Percentiles rank a stretch among this genome's conserved stretches.
Evolutionary conservation across 345 rosid genomes (phyloP).

Genomic region (Citrus sp.): DNA sequence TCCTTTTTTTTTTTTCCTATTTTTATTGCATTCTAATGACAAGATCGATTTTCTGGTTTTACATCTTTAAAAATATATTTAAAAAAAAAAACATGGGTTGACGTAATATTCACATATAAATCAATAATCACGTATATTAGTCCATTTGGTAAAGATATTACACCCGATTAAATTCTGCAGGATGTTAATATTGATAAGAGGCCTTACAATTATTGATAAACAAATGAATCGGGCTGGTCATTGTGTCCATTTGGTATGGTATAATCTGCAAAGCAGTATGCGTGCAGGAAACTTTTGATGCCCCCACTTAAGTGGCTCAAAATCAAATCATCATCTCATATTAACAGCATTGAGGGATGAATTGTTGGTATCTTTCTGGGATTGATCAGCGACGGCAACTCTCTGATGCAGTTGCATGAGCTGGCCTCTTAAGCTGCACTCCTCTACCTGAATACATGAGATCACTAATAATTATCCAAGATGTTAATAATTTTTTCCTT

Average conservation of each 20-base stretch:
- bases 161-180: background rate
- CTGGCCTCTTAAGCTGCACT: constrained; percentile 62
- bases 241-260: background rate
- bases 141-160: no score
- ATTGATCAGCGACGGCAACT: background rate
- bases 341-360: constrained; percentile 1
- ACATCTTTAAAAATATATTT: no score
- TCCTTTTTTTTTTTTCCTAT: no score
- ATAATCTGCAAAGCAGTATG: background rate
- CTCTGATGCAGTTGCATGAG: constrained; percentile 49
- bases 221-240: background rate
- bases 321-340: background rate
- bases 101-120: no score
- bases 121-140: no score
- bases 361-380: background rate
- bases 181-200: background rate
- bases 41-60: no score
- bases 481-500: no score
- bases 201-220: constrained; percentile 8
- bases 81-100: no score
- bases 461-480: background rate
- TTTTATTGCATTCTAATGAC: no score
- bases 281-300: background rate
- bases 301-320: background rate
- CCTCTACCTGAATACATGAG: constrained; percentile 55